A percentile compares a stretch with the other conserved stretches of the same genome.
These are phyloP conservation scores for Sphagnurus paluster DNA, from an alignment of 1,284 basidiomycete genomes.

Conservation along the genomic window DNA sequence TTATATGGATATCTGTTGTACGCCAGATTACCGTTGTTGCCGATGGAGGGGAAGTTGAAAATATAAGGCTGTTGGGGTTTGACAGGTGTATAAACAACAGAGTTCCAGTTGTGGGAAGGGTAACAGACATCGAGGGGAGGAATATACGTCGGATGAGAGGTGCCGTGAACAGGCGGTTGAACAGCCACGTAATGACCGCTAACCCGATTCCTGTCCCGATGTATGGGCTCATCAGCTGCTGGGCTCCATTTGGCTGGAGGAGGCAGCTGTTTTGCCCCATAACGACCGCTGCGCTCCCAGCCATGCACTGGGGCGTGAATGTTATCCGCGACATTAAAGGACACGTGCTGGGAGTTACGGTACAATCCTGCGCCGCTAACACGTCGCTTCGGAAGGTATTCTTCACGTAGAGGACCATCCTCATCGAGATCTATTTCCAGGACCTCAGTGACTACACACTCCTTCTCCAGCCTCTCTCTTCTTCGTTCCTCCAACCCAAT, in stretches of 20 bases:
- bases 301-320: constrained; percentile 19
- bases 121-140: constrained; percentile 32
- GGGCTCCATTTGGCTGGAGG: constrained; percentile 82
- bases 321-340: constrained; percentile 16
- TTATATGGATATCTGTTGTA: constrained; percentile 47
- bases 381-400: constrained; percentile 73
- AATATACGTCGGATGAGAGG: constrained; percentile 28
- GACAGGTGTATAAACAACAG: constrained; percentile 34
- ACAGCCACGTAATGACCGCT: constrained; percentile 65
- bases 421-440: constrained; percentile 77
- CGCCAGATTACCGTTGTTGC: constrained; percentile 28
- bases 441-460: constrained; percentile 44
- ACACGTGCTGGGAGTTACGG: constrained; percentile 25
- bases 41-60: constrained; percentile 36
- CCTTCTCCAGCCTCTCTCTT: constrained; percentile 47
- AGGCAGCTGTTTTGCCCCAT: constrained; percentile 47
- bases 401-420: constrained; percentile 76
- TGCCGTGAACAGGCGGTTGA: constrained; percentile 49
- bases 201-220: constrained; percentile 48
- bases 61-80: constrained; percentile 37
- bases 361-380: constrained; percentile 37
- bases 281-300: constrained; percentile 31
- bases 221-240: constrained; percentile 69
- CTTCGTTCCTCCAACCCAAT: constrained; percentile 65
- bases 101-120: constrained; percentile 42